phyloP scores from a whole-genome alignment of 2,329 filamentous ascomycete species.

The Aspergillus piperis region DNA sequence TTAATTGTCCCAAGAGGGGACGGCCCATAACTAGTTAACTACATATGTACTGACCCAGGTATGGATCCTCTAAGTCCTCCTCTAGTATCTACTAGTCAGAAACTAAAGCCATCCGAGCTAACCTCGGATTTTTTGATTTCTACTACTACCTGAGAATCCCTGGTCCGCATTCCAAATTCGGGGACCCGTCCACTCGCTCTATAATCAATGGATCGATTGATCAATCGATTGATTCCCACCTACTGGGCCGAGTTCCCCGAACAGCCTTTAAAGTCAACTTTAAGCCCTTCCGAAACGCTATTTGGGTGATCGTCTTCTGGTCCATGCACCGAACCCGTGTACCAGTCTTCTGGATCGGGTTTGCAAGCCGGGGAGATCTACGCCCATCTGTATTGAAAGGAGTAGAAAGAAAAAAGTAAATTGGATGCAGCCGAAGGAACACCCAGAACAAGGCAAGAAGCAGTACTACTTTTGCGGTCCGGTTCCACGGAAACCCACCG shows the following conservation, averaged over 20 bases:
- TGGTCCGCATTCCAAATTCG: slow-evolving; percentile 5
- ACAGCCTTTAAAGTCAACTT: slow-evolving; percentile 3
- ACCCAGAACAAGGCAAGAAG: not conserved
- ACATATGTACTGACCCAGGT: not conserved
- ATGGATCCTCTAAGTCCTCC: not conserved
- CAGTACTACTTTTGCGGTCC: not conserved
- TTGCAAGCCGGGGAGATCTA: not conserved
- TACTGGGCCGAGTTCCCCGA: slow-evolving; percentile 4
- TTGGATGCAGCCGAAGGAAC: not conserved
- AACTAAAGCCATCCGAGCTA: not conserved
- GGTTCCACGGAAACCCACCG: not conserved
- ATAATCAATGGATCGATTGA: not conserved
- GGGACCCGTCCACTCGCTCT: not conserved
- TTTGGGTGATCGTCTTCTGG: slow-evolving; percentile 7
- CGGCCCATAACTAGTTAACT: not conserved
- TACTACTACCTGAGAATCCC: not conserved
- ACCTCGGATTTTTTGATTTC: not conserved
- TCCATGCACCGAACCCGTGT: slow-evolving; percentile 5
- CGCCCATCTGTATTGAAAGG: not conserved
- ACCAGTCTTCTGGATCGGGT: slow-evolving; percentile 2
- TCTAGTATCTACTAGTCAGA: not conserved
- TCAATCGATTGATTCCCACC: not conserved
- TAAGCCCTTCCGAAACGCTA: slow-evolving; percentile 10
- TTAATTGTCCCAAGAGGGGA: not conserved
- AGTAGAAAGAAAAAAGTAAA: not conserved